phyloP scores from a whole-genome alignment of 495 filamentous ascomycete species.

The Annulohypoxylon maeteangense region DNA sequence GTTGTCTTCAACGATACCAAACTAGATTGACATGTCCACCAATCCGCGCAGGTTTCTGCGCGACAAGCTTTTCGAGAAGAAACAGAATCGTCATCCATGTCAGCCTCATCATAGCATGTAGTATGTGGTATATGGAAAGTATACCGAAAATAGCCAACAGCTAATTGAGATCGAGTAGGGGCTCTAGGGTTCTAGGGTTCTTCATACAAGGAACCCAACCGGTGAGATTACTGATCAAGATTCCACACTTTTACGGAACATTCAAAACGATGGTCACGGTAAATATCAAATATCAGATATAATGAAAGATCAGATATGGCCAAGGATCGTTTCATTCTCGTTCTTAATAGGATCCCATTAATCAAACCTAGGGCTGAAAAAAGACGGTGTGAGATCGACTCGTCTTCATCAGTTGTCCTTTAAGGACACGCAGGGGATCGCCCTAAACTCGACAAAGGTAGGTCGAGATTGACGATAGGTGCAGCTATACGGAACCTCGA shows the following conservation, averaged over 20 bases:
- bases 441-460: conserved; percentile 14
- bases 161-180: neutral
- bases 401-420: conserved; percentile 21
- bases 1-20: conserved; percentile 25
- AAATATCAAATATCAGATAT: conserved; percentile 9
- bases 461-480: conserved; percentile 29
- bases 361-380: conserved; percentile 38
- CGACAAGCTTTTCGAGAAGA: conserved; percentile 29
- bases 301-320: conserved; percentile 17
- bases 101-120: conserved; percentile 34
- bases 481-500: conserved; percentile 16
- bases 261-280: neutral
- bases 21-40: conserved; percentile 12
- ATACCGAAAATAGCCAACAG: neutral
- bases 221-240: conserved; percentile 6
- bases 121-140: neutral
- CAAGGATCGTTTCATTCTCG: conserved; percentile 15
- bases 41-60: conserved; percentile 26
- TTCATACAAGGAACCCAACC: too few relatives aligned
- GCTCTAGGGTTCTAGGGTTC: neutral
- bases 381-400: conserved; percentile 43
- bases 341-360: conserved; percentile 42
- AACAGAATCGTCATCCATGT: conserved; percentile 19
- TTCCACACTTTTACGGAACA: neutral
- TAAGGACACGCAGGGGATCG: conserved; percentile 18